These are phyloP conservation scores for Hypoxylon sp. DNA, from an alignment of 2,329 filamentous ascomycete species.

Conservation along the genomic window DNA sequence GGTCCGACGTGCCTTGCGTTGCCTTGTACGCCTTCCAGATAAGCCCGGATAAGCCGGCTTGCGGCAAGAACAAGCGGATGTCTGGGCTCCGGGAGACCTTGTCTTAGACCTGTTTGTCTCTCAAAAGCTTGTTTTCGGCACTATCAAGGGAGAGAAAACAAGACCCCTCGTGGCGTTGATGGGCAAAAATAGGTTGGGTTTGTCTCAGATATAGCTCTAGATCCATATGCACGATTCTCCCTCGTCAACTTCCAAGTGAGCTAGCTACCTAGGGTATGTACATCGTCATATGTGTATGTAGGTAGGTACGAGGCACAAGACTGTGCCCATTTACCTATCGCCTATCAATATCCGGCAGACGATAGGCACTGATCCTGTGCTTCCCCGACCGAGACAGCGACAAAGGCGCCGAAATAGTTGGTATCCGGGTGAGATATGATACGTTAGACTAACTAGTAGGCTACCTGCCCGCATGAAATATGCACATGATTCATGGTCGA, in stretches of 20 bases:
- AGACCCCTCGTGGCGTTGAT: conserved; percentile 23
- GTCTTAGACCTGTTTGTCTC: conserved; percentile 9
- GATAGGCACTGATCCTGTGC: conserved; percentile 1
- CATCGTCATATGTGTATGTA: not conserved
- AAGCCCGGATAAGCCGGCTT: conserved; percentile 2
- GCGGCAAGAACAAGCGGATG: conserved; percentile 29
- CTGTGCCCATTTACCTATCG: conserved; percentile 11
- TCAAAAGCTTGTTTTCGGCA: conserved; percentile 25
- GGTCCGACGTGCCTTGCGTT: conserved; percentile 6
- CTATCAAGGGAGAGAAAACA: not conserved
- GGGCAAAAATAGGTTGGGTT: conserved; percentile 14
- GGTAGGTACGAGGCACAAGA: conserved; percentile 8
- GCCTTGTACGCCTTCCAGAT: not conserved
- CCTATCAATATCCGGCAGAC: conserved; percentile 24
- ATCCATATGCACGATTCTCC: conserved; percentile 26
- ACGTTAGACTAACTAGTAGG: not conserved
- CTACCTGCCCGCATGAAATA: conserved; percentile 2
- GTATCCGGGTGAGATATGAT: conserved; percentile 1
- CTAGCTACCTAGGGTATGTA: not conserved
- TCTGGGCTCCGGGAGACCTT: conserved; percentile 11
- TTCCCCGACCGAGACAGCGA: conserved; percentile 16
- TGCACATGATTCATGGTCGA: conserved; percentile 3
- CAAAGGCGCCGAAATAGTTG: conserved; percentile 1
- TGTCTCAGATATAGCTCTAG: conserved; percentile 18
- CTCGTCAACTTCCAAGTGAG: not conserved